Evolutionary conservation across 108 stramenopile species (phyloP).

Genomic region (Pseudonitzschia delicatissima): DNA sequence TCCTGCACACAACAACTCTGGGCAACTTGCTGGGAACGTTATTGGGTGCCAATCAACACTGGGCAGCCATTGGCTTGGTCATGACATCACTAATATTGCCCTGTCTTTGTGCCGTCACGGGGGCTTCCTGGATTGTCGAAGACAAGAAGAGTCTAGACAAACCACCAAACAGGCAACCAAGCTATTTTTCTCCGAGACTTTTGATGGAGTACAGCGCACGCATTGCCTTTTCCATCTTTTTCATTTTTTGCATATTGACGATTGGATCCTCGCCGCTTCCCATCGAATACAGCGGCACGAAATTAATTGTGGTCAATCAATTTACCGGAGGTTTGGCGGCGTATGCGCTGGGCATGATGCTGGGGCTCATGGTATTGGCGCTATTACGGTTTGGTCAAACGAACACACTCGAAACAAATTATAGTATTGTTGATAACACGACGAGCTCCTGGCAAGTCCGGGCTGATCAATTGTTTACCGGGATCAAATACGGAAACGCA

Average conservation of each 20-base stretch:
- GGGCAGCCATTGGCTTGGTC: constrained; percentile 23
- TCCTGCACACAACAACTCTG: constrained; percentile 22
- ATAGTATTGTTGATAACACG: not conserved
- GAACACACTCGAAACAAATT: not conserved
- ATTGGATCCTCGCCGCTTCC: constrained; percentile 19
- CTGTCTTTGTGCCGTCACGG: constrained; percentile 33
- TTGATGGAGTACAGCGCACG: constrained; percentile 33
- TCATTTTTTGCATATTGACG: constrained; percentile 29
- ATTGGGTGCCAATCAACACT: constrained; percentile 17
- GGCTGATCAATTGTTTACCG: constrained; percentile 1
- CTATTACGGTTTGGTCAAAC: constrained; percentile 20
- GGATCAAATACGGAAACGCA: not conserved
- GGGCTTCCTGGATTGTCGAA: constrained; percentile 16
- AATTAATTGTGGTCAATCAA: constrained; percentile 24
- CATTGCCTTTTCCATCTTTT: constrained; percentile 30
- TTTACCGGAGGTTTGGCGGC: constrained; percentile 27
- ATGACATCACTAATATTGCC: constrained; percentile 33
- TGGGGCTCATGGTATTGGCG: constrained; percentile 21
- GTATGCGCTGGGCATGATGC: constrained; percentile 37
- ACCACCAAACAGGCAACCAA: not conserved
- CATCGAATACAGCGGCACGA: constrained; percentile 27
- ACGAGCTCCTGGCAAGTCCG: constrained; percentile 9
- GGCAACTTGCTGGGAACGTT: constrained; percentile 22
- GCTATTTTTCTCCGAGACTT: constrained; percentile 11
- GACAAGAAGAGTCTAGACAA: constrained; percentile 17